Percentiles rank a stretch among this genome's conserved stretches.
Conservation (phyloP, 176 grass and related monocot genomes). For the Luzula sylvatica region DNA sequence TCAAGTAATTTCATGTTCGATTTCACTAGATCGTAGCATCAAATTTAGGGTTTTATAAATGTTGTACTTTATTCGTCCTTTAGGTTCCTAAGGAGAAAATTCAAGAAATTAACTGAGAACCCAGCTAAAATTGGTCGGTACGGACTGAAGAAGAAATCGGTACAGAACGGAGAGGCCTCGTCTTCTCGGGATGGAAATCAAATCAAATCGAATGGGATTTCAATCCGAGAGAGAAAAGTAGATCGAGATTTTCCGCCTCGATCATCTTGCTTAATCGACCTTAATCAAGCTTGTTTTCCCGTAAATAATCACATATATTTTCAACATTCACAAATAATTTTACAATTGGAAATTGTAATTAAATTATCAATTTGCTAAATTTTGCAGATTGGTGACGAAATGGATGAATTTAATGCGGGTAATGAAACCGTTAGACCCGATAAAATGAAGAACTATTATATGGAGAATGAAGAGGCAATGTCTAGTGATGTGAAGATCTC, state of each 20-base stretch:
- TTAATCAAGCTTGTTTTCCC: conserved; percentile 25
- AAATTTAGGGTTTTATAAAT: neutral
- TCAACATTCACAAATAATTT: too few species aligned
- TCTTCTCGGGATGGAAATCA: conserved; percentile 4
- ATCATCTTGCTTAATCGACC: conserved; percentile 19
- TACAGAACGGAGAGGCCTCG: neutral
- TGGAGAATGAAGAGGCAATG: conserved; percentile 18
- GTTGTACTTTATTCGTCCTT: neutral
- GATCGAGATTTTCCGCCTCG: conserved; percentile 14
- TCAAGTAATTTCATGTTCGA: conserved; percentile 22
- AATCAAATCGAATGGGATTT: neutral
- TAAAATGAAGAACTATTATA: conserved; percentile 18
- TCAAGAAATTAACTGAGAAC: conserved; percentile 18
- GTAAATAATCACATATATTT: conserved; percentile 17
- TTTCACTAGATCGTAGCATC: neutral
- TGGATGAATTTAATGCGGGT: conserved; percentile 21
- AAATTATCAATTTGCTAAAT: neutral
- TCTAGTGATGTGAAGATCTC: conserved; percentile 16
- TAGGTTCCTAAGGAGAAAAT: conserved; percentile 40
- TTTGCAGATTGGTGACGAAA: conserved; percentile 35
- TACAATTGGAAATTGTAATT: too few species aligned
- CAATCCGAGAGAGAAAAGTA: conserved; percentile 5
- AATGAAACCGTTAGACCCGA: conserved; percentile 4
- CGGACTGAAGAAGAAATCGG: conserved; percentile 23
- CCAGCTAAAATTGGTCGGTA: conserved; percentile 16